Evolutionary conservation across 2,329 filamentous ascomycete genomes (phyloP).

Genomic region (Aspergillus bombycis): DNA sequence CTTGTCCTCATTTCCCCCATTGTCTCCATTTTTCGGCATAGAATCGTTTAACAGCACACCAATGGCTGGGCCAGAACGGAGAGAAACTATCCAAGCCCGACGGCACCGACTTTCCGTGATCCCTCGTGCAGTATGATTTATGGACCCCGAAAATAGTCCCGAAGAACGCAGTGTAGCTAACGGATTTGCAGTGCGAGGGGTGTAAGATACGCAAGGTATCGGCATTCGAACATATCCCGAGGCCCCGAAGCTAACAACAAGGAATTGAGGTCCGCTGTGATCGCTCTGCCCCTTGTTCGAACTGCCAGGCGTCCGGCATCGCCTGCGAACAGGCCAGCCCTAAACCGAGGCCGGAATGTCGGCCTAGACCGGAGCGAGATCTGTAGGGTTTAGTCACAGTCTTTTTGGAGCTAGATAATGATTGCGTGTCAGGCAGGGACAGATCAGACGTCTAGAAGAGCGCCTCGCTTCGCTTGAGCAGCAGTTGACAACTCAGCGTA

Average conservation of each 20-base stretch:
- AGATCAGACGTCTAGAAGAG: constrained; percentile 14
- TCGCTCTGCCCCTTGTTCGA: constrained; percentile 21
- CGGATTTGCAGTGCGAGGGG: constrained; percentile 23
- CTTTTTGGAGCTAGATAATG: not conserved
- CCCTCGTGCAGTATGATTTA: constrained; percentile 21
- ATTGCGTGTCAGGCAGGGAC: constrained; percentile 7
- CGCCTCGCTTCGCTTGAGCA: constrained; percentile 17
- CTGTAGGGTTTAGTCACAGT: constrained; percentile 7
- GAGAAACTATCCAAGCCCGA: constrained; percentile 21
- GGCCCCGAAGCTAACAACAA: not conserved
- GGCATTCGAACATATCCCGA: not conserved
- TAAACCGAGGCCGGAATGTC: constrained; percentile 7
- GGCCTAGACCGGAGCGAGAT: constrained; percentile 3
- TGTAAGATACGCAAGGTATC: constrained; percentile 25
- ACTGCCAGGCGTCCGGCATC: constrained; percentile 19
- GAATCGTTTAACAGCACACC: too few relatives aligned
- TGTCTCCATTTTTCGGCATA: not conserved
- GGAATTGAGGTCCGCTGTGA: constrained; percentile 22
- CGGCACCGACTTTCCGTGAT: constrained; percentile 19
- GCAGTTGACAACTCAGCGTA: not conserved
- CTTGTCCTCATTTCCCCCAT: not conserved
- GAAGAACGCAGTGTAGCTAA: not conserved
- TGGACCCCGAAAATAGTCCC: not conserved
- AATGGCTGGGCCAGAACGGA: not conserved
- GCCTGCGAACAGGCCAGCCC: constrained; percentile 13